Percentiles rank a stretch among this genome's conserved stretches.
Evolutionary conservation across 2,329 filamentous ascomycete species (phyloP).

Genomic region (Parascedosporium putredinis): DNA sequence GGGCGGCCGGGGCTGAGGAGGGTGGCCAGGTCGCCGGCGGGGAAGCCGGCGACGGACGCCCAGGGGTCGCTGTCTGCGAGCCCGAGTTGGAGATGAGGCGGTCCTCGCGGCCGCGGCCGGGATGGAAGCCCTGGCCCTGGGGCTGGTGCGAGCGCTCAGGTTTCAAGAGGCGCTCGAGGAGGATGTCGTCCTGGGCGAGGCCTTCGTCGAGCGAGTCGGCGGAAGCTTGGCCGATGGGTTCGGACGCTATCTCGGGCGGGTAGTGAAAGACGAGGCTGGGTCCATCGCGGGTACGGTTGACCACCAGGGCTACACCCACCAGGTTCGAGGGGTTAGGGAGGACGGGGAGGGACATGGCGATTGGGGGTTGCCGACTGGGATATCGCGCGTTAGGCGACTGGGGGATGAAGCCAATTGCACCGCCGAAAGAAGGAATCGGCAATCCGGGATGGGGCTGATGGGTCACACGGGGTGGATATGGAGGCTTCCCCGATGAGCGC

Average conservation of each 20-base stretch:
- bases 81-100: constrained; percentile 45
- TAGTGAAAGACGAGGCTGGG: constrained; percentile 82
- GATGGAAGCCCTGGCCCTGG: constrained; percentile 22
- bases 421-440: too few species aligned
- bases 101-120: constrained; percentile 41
- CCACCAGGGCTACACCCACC: constrained; percentile 63
- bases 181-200: constrained; percentile 37
- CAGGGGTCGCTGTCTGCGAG: constrained; percentile 52
- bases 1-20: constrained; percentile 65
- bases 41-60: constrained; percentile 65
- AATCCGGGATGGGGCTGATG: too few species aligned
- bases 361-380: too few species aligned
- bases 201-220: constrained; percentile 23
- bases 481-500: too few species aligned
- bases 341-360: constrained; percentile 35
- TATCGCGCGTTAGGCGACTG: too few species aligned
- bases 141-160: constrained; percentile 16
- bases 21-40: constrained; percentile 68
- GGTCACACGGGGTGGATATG: too few species aligned
- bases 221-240: neutral
- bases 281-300: constrained; percentile 65
- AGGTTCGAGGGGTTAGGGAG: constrained; percentile 45
- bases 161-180: constrained; percentile 35
- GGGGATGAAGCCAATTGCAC: too few species aligned
- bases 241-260: constrained; percentile 44